phyloP scores from a whole-genome alignment of 257 asterid genomes.

The Solanum neorickii region DNA sequence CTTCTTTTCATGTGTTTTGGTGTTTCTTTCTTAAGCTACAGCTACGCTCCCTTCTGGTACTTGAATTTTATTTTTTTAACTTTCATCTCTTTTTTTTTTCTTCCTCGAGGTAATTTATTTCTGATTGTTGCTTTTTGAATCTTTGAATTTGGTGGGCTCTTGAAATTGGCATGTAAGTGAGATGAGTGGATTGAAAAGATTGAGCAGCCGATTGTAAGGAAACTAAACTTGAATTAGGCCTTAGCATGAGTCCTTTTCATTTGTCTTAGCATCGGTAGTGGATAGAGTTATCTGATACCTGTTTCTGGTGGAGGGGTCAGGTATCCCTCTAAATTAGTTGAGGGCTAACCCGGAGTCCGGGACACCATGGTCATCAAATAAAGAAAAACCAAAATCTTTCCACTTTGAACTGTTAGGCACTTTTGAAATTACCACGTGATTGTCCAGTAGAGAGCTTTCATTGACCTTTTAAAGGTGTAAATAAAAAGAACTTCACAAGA shows the following conservation, averaged over 20 bases:
- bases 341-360: neutral
- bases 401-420: neutral
- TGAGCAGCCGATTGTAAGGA: neutral
- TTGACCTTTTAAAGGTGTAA: neutral
- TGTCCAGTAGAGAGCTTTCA: neutral
- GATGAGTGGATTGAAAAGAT: neutral
- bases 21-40: slow-evolving; percentile 57
- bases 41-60: slow-evolving; percentile 72
- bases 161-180: neutral
- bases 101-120: neutral
- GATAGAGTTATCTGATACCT: neutral
- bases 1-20: slow-evolving; percentile 58
- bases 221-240: neutral
- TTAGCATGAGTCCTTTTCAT: neutral
- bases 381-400: neutral
- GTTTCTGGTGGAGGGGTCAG: no score
- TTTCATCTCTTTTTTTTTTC: neutral
- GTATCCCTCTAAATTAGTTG: no score
- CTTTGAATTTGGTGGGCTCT: neutral
- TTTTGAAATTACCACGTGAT: neutral
- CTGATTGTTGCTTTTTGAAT: neutral
- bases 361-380: neutral
- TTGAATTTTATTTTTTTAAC: neutral
- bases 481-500: neutral
- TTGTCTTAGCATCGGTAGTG: no score